Base-by-base conservation (phyloP, 768 basidiomycete genomes). In the Collybiopsis confluens region DNA sequence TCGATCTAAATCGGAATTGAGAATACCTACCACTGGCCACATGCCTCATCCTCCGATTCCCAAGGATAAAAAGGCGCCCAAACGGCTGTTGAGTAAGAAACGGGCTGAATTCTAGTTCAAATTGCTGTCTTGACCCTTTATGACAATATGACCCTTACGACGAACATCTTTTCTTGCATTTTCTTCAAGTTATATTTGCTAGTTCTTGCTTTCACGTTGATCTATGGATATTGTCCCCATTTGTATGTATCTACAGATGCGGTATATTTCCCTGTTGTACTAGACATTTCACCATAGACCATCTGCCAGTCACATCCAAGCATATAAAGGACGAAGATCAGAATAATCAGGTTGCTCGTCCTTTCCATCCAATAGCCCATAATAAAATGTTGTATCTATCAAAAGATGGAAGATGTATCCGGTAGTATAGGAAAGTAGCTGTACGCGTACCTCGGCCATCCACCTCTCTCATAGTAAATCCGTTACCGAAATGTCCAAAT, bases 81-180 rank as follows among this genome's bases (percentile, higher is more conserved):
- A 71, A 59, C 70, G 68, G 54, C 62, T 76, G 7, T 63, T 78
- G 55, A 79, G 73, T 63, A 79, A 78, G 61, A 69, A 72, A 52
- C 68, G 71, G 56, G 64, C 65, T 6, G 70, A 74, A 27, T 54
- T 61, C 67, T 24, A 73, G 60, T 62, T 56, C 45, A n/a, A n/a
- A n/a, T n/a, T n/a, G n/a, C n/a, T n/a, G n/a, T n/a, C n/a, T n/a
- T n/a, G n/a, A n/a, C n/a, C n/a, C n/a, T n/a, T n/a, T n/a, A n/a
- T n/a, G n/a, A n/a, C n/a, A n/a, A n/a, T n/a, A n/a, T n/a, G n/a
- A n/a, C n/a, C n/a, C n/a, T n/a, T n/a, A n/a, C n/a, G n/a, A n/a
- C n/a, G n/a, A n/a, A n/a, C n/a, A n/a, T n/a, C n/a, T n/a, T n/a
- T n/a, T n/a, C n/a, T n/a, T n/a, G n/a, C n/a, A n/a, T n/a, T n/a